Evolutionary conservation across 768 basidiomycete species (phyloP).

Genomic region (Chalciporus pseudorubinellus): DNA sequence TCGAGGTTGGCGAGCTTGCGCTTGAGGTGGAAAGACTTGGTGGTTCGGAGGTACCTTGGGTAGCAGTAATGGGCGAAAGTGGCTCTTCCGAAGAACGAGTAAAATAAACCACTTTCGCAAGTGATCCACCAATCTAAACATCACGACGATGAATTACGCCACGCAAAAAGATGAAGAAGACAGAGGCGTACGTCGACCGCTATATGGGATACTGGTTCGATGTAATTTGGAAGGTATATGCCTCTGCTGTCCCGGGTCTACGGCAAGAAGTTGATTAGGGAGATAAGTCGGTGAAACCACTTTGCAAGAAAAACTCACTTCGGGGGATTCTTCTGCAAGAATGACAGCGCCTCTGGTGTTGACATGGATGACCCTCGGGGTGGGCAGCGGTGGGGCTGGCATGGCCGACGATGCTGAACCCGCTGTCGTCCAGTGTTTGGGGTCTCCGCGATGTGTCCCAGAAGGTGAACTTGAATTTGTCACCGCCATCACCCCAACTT

Average conservation of each 20-base stretch:
- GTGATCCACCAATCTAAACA: constrained; percentile 86
- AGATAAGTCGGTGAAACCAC: constrained; percentile 3
- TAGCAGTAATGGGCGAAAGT: constrained; percentile 66
- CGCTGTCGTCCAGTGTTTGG: constrained; percentile 14
- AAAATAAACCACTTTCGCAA: constrained; percentile 98
- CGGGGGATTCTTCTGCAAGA: constrained; percentile 89
- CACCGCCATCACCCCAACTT: constrained; percentile 11
- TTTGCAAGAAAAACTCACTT: constrained; percentile 50
- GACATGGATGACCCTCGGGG: constrained; percentile 86
- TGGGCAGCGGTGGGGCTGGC: constrained; percentile 67
- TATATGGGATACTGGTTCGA: constrained; percentile 96
- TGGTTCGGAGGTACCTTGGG: constrained; percentile 49
- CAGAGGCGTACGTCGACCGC: constrained; percentile 83
- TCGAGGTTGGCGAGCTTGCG: constrained; percentile 24
- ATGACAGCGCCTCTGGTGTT: constrained; percentile 94
- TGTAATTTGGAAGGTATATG: constrained; percentile 96
- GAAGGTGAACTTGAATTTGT: constrained; percentile 12
- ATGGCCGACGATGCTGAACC: constrained; percentile 27
- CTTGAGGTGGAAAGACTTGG: constrained; percentile 43
- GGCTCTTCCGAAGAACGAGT: constrained; percentile 88
- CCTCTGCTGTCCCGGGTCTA: constrained; percentile 93
- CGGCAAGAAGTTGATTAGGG: constrained; percentile 14
- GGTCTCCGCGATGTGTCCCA: constrained; percentile 9
- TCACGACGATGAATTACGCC: background rate
- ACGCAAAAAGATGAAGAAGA: background rate